Conservation (phyloP, 495 filamentous ascomycete species). For the Tuber umbilicatum region DNA sequence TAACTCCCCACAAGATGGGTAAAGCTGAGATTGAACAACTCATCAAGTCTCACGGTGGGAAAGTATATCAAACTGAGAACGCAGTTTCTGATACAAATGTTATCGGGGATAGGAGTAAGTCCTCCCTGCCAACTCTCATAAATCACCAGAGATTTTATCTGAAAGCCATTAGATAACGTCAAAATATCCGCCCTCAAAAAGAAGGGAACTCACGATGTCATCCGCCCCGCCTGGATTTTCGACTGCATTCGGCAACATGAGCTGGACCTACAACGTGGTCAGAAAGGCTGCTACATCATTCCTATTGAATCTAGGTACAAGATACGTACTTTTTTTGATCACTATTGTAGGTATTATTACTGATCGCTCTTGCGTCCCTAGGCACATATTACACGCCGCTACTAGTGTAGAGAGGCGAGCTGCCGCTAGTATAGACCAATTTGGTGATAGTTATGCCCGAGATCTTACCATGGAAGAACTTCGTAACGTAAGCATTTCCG, state of each 20-base stretch:
- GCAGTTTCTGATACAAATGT: slow-evolving; percentile 57
- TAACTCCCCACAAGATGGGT: slow-evolving; percentile 55
- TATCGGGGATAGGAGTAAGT: slow-evolving; percentile 67
- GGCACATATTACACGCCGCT: slow-evolving; percentile 42
- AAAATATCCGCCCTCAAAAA: slow-evolving; percentile 79
- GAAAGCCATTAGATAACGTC: slow-evolving; percentile 53
- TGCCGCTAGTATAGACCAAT: slow-evolving; percentile 58
- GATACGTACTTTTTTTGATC: not conserved
- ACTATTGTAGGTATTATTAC: not conserved
- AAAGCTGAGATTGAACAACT: slow-evolving; percentile 80
- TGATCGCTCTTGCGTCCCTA: slow-evolving; percentile 4
- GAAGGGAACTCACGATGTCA: slow-evolving; percentile 58
- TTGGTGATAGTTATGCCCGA: slow-evolving; percentile 74
- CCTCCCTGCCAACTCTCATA: not conserved
- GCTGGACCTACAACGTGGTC: slow-evolving; percentile 36
- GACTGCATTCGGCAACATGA: slow-evolving; percentile 55
- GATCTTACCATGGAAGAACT: slow-evolving; percentile 64
- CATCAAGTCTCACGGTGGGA: slow-evolving; percentile 83
- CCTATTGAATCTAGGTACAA: slow-evolving; percentile 25
- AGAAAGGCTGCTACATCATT: slow-evolving; percentile 40
- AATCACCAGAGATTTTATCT: slow-evolving; percentile 12
- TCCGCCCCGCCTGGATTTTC: slow-evolving; percentile 75
- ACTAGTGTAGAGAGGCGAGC: slow-evolving; percentile 43
- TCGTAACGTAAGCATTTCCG: slow-evolving; percentile 31
- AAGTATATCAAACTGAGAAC: slow-evolving; percentile 64